Base-by-base conservation (phyloP, 2,329 filamentous ascomycete species). In the Claviceps pazoutovae region DNA sequence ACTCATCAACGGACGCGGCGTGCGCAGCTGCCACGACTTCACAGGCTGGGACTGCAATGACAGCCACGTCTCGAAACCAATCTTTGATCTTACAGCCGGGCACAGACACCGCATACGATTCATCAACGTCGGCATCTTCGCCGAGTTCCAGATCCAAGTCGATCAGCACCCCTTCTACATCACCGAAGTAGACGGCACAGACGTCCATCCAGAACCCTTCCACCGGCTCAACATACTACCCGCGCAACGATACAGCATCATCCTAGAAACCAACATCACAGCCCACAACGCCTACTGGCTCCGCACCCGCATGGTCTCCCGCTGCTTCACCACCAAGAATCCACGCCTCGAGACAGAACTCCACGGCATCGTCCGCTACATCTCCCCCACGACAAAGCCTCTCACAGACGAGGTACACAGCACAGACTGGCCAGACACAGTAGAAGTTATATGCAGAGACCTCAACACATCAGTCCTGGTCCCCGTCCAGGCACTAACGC, bases 121-220 rank as follows among this genome's bases (percentile, higher is more conserved):
- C 56, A 71, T 86, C 56, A 88, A 88, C 55, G 76, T 83, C 8
- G 84, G 81, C 11, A 82, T 80, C 0, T 86, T 86, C 60, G 82
- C 83, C 2, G 80, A 81, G 60, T 84, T 88, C 55, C 83, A 88
- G 60, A 74, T 88, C 30, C 80, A 79, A 60, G 72, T 88, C 46
- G 84, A 88, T 56, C 76, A 79, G 48, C 84, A 88, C 57, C 62
- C 70, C 1, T 80, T 85, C 62, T 70, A 69, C 37, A 68, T 88
- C 46, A 79, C 84, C 9, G 84, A 88, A 61, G 80, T 85, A 0
- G 84, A 88, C 59, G 84, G 84, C 16, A 79, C 82, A 1, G 76
- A 79, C 38, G 77, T 86, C 1, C 72, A 80, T 53, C 80, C 84
- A 0, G 67, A 70, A 4, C 69, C 76, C 1, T 75, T 81, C 6